Base-by-base conservation (phyloP, 331 rosid species). In the Telfairia occidentalis region DNA sequence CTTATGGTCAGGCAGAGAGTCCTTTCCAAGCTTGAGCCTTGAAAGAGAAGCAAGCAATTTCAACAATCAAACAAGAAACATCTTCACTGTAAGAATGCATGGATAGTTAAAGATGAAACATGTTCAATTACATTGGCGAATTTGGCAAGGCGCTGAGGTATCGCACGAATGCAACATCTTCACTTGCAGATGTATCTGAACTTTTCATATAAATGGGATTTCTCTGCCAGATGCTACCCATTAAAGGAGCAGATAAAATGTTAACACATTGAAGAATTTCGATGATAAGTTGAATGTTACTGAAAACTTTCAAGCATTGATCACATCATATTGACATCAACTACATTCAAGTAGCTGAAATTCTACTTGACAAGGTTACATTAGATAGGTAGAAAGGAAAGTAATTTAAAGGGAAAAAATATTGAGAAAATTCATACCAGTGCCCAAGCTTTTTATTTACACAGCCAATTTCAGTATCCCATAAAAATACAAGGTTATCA, bases 161-260 rank as follows among this genome's bases (percentile, higher is more conserved):
- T 65, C 50, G 87, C 48, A 16, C 48, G 49, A 87, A 84, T 78
- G 79, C 81, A 80, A 81, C 85, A 71, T 85, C 73, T 79, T 83
- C 81, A 60, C 73, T 80, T 15, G 71, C 53, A 52, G 83, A 78
- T 26, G 89, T 71, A 40, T 84, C 71, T 21, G 61, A 79, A 77
- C 18, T 72, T 75, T 28, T 84, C 79, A 76, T 63, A 76, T 71
- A 85, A 40, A 71, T 83, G 70, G 82, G 76, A 72, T 83, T 85
- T 70, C 87, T 76, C 76, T 86, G 84, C 92, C 92, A 84, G 80
- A 83, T 81, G 81, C 96, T 90, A 90, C 85, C 60, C 83, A 63
- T 78, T 29, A 84, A 80, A 78, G 76, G 64, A 86, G 49, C 18
- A 82, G 71, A 83, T 69, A 16, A 57, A 75, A 32, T 59, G 49